Evolutionary conservation across 139 green algal genomes (phyloP), one percentile per base, ranked within the genome.

Genomic region (Raphidocelis subcapitata): DNA sequence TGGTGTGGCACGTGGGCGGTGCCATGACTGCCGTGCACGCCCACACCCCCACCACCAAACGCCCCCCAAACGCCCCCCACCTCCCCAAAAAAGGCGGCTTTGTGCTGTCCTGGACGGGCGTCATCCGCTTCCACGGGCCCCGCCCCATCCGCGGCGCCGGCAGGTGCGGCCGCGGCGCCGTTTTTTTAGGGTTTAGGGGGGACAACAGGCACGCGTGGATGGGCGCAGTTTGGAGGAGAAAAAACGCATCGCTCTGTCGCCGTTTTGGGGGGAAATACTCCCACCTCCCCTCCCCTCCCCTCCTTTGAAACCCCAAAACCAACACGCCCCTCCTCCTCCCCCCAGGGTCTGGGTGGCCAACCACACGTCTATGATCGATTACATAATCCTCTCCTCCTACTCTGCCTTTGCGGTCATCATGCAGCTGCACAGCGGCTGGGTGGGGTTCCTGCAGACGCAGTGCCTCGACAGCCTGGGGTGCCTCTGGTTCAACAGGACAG

Each of bases 311-410:
- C n/a, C n/a, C n/a, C n/a, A n/a, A n/a, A n/a, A n/a, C 54, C 54
- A 12, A 8, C 54, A 28, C 54, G 5, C 15, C 54, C 54, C 79
- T 84, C 24, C 10, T 18, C 54, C 56, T 14, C 51, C 37, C 18
- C 51, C 61, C 10, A 49, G 69, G 64, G 91, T 99, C 33, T 99
- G 92, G 90, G 96, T 99, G 33, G 91, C 92, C 69, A 99, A 99
- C 87, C 96, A 99, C 88, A 98, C 94, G 2, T 92, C 79, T 57
- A 99, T 99, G 95, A 99, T 99, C 72, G 96, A 99, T 83, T 99
- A 97, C 82, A 90, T 94, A 65, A 86, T 99, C 44, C 81, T 99
- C 46, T 90, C 88, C 67, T 86, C 91, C 52, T 90, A 96, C 82
- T 91, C 78, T 14, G 86, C 91, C 37, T 98, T 98, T 82, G 90